Evolutionary conservation across 2,329 filamentous ascomycete species (phyloP).

Genomic region (Parastagonospora avenae): DNA sequence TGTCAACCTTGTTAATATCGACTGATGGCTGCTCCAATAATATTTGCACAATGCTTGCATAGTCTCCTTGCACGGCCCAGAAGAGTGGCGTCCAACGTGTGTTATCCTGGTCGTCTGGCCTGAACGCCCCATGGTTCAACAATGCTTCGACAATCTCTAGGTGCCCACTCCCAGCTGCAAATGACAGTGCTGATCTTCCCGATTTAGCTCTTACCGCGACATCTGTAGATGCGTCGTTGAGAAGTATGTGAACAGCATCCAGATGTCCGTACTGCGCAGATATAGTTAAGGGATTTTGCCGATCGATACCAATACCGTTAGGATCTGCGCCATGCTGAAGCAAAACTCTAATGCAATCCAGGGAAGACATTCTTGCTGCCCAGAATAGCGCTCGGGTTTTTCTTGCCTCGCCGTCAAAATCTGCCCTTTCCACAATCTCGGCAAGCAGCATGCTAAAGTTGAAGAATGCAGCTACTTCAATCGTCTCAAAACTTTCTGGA

Average conservation of each 20-base stretch:
- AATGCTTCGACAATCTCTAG: conserved; percentile 35
- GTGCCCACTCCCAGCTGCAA: conserved; percentile 41
- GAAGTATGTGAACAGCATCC: conserved; percentile 28
- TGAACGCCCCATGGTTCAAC: conserved; percentile 18
- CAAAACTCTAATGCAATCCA: conserved; percentile 20
- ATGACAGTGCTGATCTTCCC: conserved; percentile 41
- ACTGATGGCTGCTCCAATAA: conserved; percentile 28
- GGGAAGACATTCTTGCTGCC: conserved; percentile 34
- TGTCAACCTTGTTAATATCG: conserved; percentile 41
- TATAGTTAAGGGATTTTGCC: conserved; percentile 36
- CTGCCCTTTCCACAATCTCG: conserved; percentile 10
- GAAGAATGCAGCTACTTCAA: conserved; percentile 43
- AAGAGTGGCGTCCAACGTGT: conserved; percentile 39
- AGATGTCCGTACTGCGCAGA: conserved; percentile 36
- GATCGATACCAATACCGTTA: conserved; percentile 14
- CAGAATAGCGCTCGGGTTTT: conserved; percentile 36
- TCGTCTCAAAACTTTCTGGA: conserved; percentile 22
- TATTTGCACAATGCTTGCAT: conserved; percentile 23
- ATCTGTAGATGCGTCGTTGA: conserved; percentile 29
- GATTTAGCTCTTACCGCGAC: conserved; percentile 21
- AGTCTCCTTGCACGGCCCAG: conserved; percentile 36
- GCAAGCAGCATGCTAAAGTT: conserved; percentile 30
- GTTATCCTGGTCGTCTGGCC: conserved; percentile 29
- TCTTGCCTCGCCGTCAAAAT: conserved; percentile 7
- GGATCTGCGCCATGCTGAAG: conserved; percentile 17